Evolutionary conservation across 1,284 basidiomycete genomes (phyloP).

Genomic region (Bjerkandera adusta): DNA sequence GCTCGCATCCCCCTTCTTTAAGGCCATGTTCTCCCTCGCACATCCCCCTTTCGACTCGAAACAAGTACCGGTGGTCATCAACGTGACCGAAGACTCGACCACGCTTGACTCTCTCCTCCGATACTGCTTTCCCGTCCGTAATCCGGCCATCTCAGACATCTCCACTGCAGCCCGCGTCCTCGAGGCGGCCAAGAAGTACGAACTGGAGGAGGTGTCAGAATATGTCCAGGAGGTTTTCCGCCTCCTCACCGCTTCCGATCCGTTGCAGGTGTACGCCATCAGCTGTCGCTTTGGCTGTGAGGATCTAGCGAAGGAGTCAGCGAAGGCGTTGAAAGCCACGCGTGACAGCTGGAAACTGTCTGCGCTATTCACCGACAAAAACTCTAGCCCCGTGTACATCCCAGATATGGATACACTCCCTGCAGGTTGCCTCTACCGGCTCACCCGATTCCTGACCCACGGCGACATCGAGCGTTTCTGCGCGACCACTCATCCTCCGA

Average conservation of each 20-base stretch:
- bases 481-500: not conserved
- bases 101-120: constrained; percentile 50
- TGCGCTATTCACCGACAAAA: too few species aligned
- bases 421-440: constrained; percentile 2
- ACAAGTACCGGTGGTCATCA: constrained; percentile 2
- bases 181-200: constrained; percentile 19
- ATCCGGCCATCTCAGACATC: constrained; percentile 8
- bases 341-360: not conserved
- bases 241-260: not conserved
- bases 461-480: not conserved
- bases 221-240: constrained; percentile 3
- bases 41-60: not conserved
- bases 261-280: constrained; percentile 15
- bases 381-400: too few species aligned
- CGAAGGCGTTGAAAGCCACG: constrained; percentile 1
- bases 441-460: not conserved
- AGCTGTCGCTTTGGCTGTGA: constrained; percentile 11
- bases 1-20: constrained; percentile 25
- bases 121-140: constrained; percentile 29
- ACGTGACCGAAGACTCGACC: constrained; percentile 37
- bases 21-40: constrained; percentile 13
- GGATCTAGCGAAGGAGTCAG: constrained; percentile 15
- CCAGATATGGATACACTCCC: constrained; percentile 1
- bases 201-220: constrained; percentile 10
- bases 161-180: constrained; percentile 2